Conservation (phyloP, 306 rosid species). For the Morella rubra region DNA sequence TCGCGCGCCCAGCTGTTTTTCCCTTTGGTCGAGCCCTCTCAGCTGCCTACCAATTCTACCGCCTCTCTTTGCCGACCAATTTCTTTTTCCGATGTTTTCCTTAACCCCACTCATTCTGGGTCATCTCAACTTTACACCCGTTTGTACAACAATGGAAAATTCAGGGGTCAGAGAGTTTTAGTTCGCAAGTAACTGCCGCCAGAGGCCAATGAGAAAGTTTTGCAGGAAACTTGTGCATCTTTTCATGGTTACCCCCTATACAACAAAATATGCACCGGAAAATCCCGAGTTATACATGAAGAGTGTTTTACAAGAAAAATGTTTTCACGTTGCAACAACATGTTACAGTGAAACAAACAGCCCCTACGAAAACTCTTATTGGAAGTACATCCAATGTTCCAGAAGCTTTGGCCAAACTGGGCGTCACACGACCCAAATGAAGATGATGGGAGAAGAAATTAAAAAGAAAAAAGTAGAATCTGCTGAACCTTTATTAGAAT, state of each 20-base stretch:
- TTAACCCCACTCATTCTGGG: too few species aligned
- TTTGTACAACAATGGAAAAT: neutral
- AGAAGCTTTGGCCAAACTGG: slow-evolving; percentile 33
- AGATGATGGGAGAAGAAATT: slow-evolving; percentile 3
- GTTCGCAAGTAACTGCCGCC: neutral
- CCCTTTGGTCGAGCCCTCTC: too few species aligned
- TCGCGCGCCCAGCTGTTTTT: too few species aligned
- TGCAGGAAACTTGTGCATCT: neutral
- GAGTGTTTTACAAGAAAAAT: slow-evolving; percentile 14
- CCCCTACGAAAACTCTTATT: slow-evolving; percentile 31
- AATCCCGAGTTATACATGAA: slow-evolving; percentile 7
- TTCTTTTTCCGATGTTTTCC: too few species aligned
- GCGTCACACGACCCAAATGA: slow-evolving; percentile 28
- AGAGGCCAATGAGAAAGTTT: neutral
- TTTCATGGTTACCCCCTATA: neutral
- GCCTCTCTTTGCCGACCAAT: too few species aligned
- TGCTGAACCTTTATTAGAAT: slow-evolving; percentile 36
- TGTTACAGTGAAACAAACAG: slow-evolving; percentile 1
- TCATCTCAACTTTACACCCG: too few species aligned
- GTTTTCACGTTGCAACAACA: neutral
- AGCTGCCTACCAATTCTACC: too few species aligned
- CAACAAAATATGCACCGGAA: neutral
- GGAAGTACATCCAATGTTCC: slow-evolving; percentile 50
- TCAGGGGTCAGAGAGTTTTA: neutral
- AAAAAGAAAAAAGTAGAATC: slow-evolving; percentile 15